Base-by-base conservation (phyloP, 1,284 basidiomycete genomes). In the Moesziomyces sp. region DNA sequence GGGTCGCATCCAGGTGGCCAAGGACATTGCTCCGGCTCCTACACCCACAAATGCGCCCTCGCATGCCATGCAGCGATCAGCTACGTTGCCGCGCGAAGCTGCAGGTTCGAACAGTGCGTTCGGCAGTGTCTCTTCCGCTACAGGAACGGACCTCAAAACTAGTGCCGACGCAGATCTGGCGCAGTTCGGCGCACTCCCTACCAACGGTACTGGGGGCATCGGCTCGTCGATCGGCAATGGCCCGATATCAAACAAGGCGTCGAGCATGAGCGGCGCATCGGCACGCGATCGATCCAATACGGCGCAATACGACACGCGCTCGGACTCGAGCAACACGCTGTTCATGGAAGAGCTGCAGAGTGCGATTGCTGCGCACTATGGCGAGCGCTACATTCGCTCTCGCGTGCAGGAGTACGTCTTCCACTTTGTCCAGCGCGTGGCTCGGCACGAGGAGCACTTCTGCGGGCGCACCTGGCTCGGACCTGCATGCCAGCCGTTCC, bases 281-380 rank as follows among this genome's bases (percentile, higher is more conserved):
- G 43, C 49, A 5, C 62, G 72, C n/a, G 67, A 74, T 33, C 61
- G 71, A n/a, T 50, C 60, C 48, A 64, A 64, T 38, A 51, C 65
- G 0, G n/a, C 52, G 4, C 58, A 53, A 4, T 49, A 47, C 58
- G 78, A 77, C 46, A 26, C 45, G 33, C 61, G 59, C n/a, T 42
- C 46, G 18, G 90, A 78, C 81, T 86, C 88, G 61, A 86, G 89
- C 30, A 95, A 97, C 81, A 91, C 90, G 74, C 72, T 91, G 14
- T 96, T 97, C 85, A 92, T 97, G 81, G 93, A 97, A 63, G 95
- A 97, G 90, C 88, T 93, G 58, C 86, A 89, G n/a, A 83, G 88
- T 16, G 90, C 91, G 2, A 91, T 93, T 47, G 86, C 88, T 16
- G 88, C 88, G 14, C 92, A 93, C 79, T 92, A 90, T 76, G 91